Base-by-base conservation (phyloP, 225 moss, liverwort and hornwort genomes). In the Neckera pumila region DNA sequence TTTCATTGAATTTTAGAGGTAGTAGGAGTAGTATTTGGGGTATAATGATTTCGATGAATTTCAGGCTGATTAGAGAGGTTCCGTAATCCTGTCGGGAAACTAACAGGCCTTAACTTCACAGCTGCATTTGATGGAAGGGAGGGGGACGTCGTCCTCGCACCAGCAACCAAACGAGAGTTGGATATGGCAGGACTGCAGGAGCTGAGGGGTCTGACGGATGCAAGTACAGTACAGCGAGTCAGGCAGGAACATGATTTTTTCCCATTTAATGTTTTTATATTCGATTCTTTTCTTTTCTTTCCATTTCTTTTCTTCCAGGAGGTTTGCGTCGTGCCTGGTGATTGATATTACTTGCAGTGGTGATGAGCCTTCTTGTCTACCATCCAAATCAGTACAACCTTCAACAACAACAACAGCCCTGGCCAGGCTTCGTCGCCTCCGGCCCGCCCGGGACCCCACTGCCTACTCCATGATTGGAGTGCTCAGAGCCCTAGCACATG, bases 401-500 rank as follows among this genome's bases (percentile, higher is more conserved):
- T 72, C 76, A 36, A 11, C 63, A 34, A 11, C 80, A 53, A 51
- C 83, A 59, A 63, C 86, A 80, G 69, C 67, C 86, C 79, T 86
- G 86, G 86, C 57, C 86, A 82, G 43, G 76, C 83, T 60, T 84
- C 84, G 53, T 79, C 88, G 58, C 18, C 84, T 56, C 71, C 79
- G 54, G n/a, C 64, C 49, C 60, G 30, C 61, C 65, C 66, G 86
- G 79, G 91, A 88, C 89, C 91, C 91, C 91, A 92, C 91, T 78
- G 76, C 66, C 84, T 77, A 56, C 81, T 91, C 87, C 85, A 92
- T 92, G 90, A 92, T 92, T 92, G 91, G 78, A 83, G 85, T 88
- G 49, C 73, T 43, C 91, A 90, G 91, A 88, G 85, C 62, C 31
- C 59, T n/a, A 85, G 91, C 89, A 92, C 91, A 92, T 92, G 91